These are phyloP conservation scores for Sisymbrium irio DNA, from an alignment of 345 rosid genomes.

Conservation along the genomic window DNA sequence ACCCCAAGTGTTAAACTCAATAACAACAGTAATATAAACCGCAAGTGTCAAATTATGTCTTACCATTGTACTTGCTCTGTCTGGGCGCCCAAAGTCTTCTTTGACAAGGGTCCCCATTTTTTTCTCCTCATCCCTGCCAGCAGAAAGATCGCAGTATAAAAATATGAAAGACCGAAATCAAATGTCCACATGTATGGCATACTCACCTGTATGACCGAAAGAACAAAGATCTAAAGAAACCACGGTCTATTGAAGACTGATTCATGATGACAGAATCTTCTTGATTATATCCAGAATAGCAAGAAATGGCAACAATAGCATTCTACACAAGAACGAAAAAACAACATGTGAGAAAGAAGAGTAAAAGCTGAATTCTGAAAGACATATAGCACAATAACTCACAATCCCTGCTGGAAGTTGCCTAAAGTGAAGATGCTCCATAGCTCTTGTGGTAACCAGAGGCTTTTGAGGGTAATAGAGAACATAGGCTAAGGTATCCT, in stretches of 20 bases:
- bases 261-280: conserved; percentile 99
- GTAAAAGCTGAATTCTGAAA: conserved; percentile 1
- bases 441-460: conserved; percentile 95
- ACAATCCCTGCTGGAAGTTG: conserved; percentile 99
- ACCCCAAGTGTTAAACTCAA: conserved; percentile 14
- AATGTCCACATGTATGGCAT: conserved; percentile 5
- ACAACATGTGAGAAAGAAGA: neutral
- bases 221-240: conserved; percentile 91
- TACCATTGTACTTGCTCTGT: conserved; percentile 88
- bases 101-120: conserved; percentile 98
- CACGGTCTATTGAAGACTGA: conserved; percentile 95
- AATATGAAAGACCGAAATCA: neutral
- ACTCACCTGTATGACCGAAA: conserved; percentile 87
- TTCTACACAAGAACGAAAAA: conserved; percentile 46
- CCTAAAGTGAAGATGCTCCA: conserved; percentile 99
- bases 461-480: conserved; percentile 98
- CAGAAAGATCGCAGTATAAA: conserved; percentile 5
- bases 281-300: conserved; percentile 98
- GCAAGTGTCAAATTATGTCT: conserved; percentile 8
- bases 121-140: conserved; percentile 89
- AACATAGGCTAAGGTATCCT: conserved; percentile 98
- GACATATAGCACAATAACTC: conserved; percentile 26
- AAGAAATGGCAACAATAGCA: conserved; percentile 94
- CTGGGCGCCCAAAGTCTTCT: conserved; percentile 97
- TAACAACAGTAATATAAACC: neutral